phyloP scores from a whole-genome alignment of 176 grass and related monocot genomes.

The Calamus simplicifolius region DNA sequence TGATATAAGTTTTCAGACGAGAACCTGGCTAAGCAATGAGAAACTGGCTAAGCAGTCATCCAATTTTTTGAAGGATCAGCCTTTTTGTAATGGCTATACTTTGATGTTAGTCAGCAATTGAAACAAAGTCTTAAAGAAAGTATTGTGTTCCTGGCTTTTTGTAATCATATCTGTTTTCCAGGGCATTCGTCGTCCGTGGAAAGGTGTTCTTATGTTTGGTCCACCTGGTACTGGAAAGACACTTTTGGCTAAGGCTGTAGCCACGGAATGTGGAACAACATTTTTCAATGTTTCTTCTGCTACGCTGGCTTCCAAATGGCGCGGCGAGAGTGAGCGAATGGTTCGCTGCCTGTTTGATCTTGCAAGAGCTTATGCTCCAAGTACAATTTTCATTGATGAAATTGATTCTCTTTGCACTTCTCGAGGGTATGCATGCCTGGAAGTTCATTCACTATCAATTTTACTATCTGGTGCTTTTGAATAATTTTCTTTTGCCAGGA shows the following conservation, averaged over 20 bases:
- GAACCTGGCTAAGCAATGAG: too few species aligned
- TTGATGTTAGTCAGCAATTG: too few species aligned
- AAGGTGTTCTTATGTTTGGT: constrained; percentile 99
- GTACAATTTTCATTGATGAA: constrained; percentile 98
- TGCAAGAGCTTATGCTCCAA: constrained; percentile 91
- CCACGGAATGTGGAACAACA: constrained; percentile 97
- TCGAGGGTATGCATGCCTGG: constrained; percentile 58
- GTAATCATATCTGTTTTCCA: constrained; percentile 27
- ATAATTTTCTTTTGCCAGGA: too few species aligned
- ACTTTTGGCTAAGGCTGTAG: constrained; percentile 95
- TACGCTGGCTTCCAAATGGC: constrained; percentile 96
- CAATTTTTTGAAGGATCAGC: too few species aligned
- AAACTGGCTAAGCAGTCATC: too few species aligned
- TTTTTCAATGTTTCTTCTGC: constrained; percentile 99
- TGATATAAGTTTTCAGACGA: too few species aligned
- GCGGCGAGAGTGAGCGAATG: constrained; percentile 95
- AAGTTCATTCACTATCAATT: too few species aligned
- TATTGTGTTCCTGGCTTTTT: too few species aligned
- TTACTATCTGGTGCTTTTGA: too few species aligned
- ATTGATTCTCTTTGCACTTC: constrained; percentile 94
- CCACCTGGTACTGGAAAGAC: constrained; percentile 98
- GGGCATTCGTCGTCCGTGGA: constrained; percentile 98
- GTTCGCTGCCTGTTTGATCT: constrained; percentile 90
- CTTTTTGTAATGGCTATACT: too few species aligned
- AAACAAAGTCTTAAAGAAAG: too few species aligned